Evolutionary conservation across 805 yeast species (phyloP).

Genomic region (Candida ascalaphidarum): DNA sequence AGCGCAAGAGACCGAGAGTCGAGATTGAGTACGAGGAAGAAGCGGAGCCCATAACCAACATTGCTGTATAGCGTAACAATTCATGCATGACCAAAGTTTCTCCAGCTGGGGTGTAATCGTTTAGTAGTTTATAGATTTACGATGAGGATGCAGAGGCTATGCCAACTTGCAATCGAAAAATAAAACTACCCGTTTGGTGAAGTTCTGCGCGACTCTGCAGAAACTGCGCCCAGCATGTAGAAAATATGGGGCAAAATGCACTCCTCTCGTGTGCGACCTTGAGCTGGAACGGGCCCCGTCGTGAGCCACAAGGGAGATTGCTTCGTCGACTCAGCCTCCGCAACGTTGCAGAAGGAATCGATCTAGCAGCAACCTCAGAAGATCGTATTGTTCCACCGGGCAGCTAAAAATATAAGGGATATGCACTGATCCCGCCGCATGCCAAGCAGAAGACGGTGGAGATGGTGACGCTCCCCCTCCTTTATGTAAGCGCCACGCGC

Average conservation of each 20-base stretch:
- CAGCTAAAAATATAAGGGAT: too few species aligned
- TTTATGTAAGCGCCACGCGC: too few species aligned
- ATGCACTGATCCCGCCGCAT: too few species aligned
- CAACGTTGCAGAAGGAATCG: too few species aligned
- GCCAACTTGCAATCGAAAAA: conserved; percentile 1
- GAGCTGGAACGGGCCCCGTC: too few species aligned
- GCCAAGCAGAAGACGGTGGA: too few species aligned
- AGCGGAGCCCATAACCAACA: conserved; percentile 28
- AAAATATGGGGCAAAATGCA: conserved; percentile 2
- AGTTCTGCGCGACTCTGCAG: background rate
- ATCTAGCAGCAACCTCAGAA: too few species aligned
- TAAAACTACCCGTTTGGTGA: conserved; percentile 1
- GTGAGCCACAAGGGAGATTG: too few species aligned
- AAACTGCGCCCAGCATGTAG: conserved; percentile 1
- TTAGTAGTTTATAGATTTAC: conserved; percentile 1
- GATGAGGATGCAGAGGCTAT: conserved; percentile 4
- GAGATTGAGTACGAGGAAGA: conserved; percentile 85
- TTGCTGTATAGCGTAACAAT: conserved; percentile 12
- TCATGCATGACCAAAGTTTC: background rate
- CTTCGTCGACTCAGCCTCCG: too few species aligned
- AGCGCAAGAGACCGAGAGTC: conserved; percentile 60
- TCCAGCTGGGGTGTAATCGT: conserved; percentile 2
- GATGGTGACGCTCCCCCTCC: too few species aligned
- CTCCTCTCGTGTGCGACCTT: too few species aligned
- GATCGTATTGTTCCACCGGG: too few species aligned